Evolutionary conservation across 768 basidiomycete genomes (phyloP).

Genomic region (Coprinopsis strossmayeri): DNA sequence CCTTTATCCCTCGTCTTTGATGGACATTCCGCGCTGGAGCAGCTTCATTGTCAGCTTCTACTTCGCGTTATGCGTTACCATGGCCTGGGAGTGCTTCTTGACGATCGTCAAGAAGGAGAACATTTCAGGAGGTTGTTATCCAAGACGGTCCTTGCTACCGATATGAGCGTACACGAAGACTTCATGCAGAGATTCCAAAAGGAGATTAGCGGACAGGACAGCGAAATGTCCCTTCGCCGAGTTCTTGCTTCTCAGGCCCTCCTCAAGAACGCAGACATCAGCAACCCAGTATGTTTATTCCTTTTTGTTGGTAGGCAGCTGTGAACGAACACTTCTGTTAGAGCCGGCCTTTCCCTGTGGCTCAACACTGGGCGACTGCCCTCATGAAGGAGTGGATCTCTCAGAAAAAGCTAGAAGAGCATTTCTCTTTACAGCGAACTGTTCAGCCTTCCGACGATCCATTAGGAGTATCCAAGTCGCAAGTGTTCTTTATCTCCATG

Average conservation of each 20-base stretch:
- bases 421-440: constrained; percentile 66
- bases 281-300: constrained; percentile 77
- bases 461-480: constrained; percentile 66
- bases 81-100: constrained; percentile 64
- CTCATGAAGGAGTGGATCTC: constrained; percentile 86
- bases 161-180: constrained; percentile 85
- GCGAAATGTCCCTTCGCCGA: constrained; percentile 41
- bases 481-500: constrained; percentile 81
- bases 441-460: constrained; percentile 36
- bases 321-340: constrained; percentile 23
- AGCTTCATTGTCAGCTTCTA: constrained; percentile 83
- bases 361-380: constrained; percentile 88
- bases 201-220: constrained; percentile 36
- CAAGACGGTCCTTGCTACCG: constrained; percentile 84
- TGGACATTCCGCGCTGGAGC: constrained; percentile 85
- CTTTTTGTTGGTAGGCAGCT: constrained; percentile 1
- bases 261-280: constrained; percentile 97
- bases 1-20: constrained; percentile 87
- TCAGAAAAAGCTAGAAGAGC: constrained; percentile 82
- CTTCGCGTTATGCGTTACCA: constrained; percentile 75
- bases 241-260: constrained; percentile 82
- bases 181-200: constrained; percentile 69
- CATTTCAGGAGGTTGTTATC: constrained; percentile 70
- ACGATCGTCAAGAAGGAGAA: constrained; percentile 39
- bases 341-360: constrained; percentile 90